A percentile compares a stretch with the other conserved stretches of the same genome.
Evolutionary conservation across 306 rosid genomes (phyloP).

Genomic region (Erythrophleum fordii): DNA sequence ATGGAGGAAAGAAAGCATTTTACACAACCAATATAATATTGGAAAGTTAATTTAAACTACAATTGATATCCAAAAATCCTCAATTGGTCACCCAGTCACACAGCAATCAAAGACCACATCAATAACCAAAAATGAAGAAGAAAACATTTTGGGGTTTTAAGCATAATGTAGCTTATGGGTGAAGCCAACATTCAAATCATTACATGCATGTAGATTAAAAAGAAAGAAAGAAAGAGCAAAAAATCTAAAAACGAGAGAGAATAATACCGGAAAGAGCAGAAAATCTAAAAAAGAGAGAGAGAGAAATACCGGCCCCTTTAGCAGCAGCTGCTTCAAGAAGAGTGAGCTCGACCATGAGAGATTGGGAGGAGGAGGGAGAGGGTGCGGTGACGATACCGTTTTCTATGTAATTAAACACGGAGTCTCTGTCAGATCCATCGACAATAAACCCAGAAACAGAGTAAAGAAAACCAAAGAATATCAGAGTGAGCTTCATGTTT

Average conservation of each 20-base stretch:
- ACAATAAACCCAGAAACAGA: constrained; percentile 48
- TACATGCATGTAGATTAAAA: constrained; percentile 20
- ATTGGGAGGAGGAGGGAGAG: constrained; percentile 34
- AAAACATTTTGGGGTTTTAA: neutral
- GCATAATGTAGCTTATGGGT: constrained; percentile 17
- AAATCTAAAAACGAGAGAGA: constrained; percentile 23
- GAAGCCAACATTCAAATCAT: neutral
- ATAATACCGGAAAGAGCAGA: neutral
- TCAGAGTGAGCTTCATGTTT: constrained; percentile 52
- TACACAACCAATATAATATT: neutral
- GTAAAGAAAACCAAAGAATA: constrained; percentile 37
- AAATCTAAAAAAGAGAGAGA: constrained; percentile 23
- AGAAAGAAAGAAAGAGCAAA: constrained; percentile 2
- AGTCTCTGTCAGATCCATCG: constrained; percentile 44
- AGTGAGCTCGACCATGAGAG: constrained; percentile 73
- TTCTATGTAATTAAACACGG: constrained; percentile 47
- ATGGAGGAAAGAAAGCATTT: neutral
- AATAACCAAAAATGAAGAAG: neutral
- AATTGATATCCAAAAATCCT: constrained; percentile 1
- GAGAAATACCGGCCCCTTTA: constrained; percentile 70
- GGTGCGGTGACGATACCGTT: constrained; percentile 29
- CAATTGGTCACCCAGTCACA: neutral
- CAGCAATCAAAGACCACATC: constrained; percentile 1
- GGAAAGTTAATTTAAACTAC: neutral
- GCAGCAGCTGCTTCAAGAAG: constrained; percentile 75